These are phyloP conservation scores for Marasmius oreades DNA, from an alignment of 1,284 basidiomycete genomes.

Conservation along the genomic window DNA sequence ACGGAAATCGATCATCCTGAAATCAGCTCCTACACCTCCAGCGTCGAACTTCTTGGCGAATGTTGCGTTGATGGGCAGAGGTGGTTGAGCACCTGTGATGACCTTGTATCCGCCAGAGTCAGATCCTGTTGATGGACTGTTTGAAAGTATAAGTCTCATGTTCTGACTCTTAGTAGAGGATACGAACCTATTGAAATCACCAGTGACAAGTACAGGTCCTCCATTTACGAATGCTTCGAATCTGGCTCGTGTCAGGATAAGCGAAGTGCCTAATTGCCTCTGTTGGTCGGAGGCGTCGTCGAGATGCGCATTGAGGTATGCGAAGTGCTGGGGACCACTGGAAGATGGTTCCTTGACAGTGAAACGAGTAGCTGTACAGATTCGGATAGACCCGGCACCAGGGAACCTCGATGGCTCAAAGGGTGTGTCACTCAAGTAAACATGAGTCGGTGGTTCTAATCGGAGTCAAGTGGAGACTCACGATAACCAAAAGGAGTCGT, in stretches of 20 bases:
- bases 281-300: constrained; percentile 54
- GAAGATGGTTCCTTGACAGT: constrained; percentile 16
- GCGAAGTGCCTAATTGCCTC: constrained; percentile 46
- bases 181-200: constrained; percentile 58
- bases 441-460: background rate
- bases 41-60: constrained; percentile 42
- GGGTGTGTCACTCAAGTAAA: constrained; percentile 36
- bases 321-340: constrained; percentile 27
- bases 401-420: constrained; percentile 50
- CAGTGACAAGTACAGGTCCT: constrained; percentile 44
- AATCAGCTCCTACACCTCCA: constrained; percentile 28
- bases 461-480: constrained; percentile 22
- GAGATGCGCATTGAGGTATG: constrained; percentile 49
- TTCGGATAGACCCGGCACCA: constrained; percentile 48
- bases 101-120: constrained; percentile 52
- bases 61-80: constrained; percentile 38
- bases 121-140: constrained; percentile 34
- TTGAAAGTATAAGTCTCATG: background rate
- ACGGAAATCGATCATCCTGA: constrained; percentile 46
- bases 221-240: constrained; percentile 41
- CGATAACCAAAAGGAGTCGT: constrained; percentile 58
- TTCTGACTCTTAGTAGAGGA: no score
- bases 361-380: constrained; percentile 48
- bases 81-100: constrained; percentile 37
- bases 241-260: constrained; percentile 45